Percentiles rank a stretch among this genome's conserved stretches.
Evolutionary conservation across 202 grass and related monocot species (phyloP).

Genomic region (Zizania palustris): DNA sequence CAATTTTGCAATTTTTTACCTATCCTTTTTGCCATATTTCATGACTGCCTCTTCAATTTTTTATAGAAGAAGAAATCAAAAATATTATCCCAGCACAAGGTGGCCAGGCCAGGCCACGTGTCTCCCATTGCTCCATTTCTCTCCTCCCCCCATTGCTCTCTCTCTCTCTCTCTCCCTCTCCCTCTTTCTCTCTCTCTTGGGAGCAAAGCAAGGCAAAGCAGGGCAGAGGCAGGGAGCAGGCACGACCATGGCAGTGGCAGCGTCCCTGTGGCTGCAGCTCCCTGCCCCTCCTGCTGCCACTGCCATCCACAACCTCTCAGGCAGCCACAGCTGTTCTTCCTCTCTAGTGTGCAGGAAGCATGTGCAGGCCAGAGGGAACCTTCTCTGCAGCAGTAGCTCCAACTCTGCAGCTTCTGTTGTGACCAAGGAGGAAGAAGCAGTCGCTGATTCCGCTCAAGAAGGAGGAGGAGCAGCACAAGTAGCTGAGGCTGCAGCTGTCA

Average conservation of each 20-base stretch:
- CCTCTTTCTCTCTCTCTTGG: background rate
- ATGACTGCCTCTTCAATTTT: background rate
- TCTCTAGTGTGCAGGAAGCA: conserved; percentile 14
- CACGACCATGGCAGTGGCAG: conserved; percentile 25
- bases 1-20: background rate
- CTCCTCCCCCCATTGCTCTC: too few relatives aligned
- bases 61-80: background rate
- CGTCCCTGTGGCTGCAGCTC: conserved; percentile 43
- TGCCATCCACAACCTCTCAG: conserved; percentile 1
- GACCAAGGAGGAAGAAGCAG: conserved; percentile 43
- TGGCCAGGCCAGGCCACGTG: background rate
- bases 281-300: conserved; percentile 9
- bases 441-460: conserved; percentile 9
- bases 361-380: conserved; percentile 2
- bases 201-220: background rate
- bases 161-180: too few relatives aligned
- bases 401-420: conserved; percentile 46
- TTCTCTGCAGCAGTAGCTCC: conserved; percentile 34
- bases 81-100: conserved; percentile 28
- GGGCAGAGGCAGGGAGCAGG: background rate
- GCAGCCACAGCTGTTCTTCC: conserved; percentile 28
- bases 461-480: background rate
- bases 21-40: background rate
- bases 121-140: background rate
- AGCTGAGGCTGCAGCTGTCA: conserved; percentile 4